These are phyloP conservation scores for Fraxinus pennsylvanica DNA, from an alignment of 257 asterid genomes.

Conservation along the genomic window DNA sequence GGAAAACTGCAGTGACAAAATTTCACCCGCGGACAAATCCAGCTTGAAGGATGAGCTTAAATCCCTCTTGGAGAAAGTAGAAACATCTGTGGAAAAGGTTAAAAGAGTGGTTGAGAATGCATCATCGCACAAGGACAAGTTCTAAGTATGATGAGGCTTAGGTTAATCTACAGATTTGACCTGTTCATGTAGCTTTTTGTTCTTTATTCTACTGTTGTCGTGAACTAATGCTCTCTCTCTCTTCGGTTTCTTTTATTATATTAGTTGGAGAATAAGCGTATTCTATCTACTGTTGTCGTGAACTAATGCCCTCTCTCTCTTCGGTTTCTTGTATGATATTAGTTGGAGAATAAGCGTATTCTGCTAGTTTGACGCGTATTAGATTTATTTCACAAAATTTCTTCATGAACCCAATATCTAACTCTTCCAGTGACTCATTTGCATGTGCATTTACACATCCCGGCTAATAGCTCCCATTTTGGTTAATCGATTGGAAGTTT, in stretches of 20 bases:
- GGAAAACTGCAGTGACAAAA: slow-evolving; percentile 33
- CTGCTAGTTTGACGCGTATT: neutral
- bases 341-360: neutral
- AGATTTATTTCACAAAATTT: neutral
- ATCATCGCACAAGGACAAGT: slow-evolving; percentile 4
- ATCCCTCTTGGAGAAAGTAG: slow-evolving; percentile 40
- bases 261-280: neutral
- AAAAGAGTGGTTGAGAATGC: slow-evolving; percentile 24
- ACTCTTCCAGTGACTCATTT: neutral
- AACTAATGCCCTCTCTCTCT: neutral
- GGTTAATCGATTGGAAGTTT: too few relatives aligned
- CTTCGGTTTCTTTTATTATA: slow-evolving; percentile 5
- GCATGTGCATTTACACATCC: neutral
- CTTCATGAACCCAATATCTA: neutral
- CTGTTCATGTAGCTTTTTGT: neutral
- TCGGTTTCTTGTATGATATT: slow-evolving; percentile 7
- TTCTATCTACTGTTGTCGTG: neutral
- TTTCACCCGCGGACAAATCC: slow-evolving; percentile 32
- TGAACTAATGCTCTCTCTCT: neutral
- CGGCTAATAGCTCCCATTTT: neutral
- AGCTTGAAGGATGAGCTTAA: slow-evolving; percentile 40
- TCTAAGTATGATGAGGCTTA: neutral
- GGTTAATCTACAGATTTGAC: neutral
- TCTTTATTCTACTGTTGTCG: neutral
- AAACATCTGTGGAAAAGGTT: slow-evolving; percentile 11